Base-by-base conservation (phyloP, 768 basidiomycete genomes). In the Rhodotorula toruloides region DNA sequence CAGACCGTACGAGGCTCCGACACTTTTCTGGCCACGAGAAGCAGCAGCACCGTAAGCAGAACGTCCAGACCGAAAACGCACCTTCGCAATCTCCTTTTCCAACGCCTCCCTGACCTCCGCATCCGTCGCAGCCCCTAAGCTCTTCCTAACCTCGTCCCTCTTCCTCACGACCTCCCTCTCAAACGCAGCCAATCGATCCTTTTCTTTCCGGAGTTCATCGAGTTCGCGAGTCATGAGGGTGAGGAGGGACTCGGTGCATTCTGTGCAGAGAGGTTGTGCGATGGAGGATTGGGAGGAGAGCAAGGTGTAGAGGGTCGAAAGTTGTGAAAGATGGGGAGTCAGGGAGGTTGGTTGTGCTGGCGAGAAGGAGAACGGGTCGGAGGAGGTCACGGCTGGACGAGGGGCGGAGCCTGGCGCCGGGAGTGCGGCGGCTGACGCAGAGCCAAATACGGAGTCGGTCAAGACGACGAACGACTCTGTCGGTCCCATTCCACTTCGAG, bases 211-310 rank as follows among this genome's bases (percentile, higher is more conserved):
- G 7, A 89, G 83, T 69, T 92, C 89, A 76, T 87, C 71, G 25
- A 74, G 54, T 74, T 91, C 86, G 52, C 83, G 83, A 72, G 88
- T 85, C 39, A 98, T 83, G 32, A 84, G 84, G 2, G 81, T 81
- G 37, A 93, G 83, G 40, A 98, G 79, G 54, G 87, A 83, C 73
- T 89, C 86, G 6, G 92, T 90, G 77, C 96, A 99, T 74, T 98
- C 94, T 0, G 88, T 85, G 77, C 96, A 99, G 13, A 99, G 82
- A 10, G 96, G 96, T 52, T 75, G 73, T 61, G 73, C 72, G 40
- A 73, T 84, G 39, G 76, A 70, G 22, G 78, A 78, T n/a, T 70
- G 44, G 2, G 75, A 73, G 0, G 78, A 78, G 8, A 78, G 70
- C 50, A 78, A 64, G 3, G 63, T 19, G 56, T 76, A 74, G 17